These are phyloP conservation scores for Kazachstania viticola DNA, from an alignment of 805 yeast species.

Conservation along the genomic window DNA sequence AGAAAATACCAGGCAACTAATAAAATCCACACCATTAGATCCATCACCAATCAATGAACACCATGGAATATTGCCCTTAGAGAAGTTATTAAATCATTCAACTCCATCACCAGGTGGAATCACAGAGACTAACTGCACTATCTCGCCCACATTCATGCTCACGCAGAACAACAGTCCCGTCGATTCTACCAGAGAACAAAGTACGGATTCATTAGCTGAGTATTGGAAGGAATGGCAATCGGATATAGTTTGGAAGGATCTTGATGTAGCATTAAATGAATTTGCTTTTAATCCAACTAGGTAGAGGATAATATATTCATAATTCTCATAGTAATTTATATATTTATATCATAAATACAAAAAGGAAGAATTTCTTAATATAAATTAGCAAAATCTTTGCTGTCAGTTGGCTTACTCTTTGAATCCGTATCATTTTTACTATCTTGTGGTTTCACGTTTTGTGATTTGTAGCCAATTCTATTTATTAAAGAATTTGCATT, in stretches of 20 bases:
- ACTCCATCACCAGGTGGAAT: neutral
- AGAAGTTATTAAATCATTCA: slow-evolving; percentile 1
- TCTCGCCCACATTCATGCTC: too few relatives aligned
- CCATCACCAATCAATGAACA: slow-evolving; percentile 51
- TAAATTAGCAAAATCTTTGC: slow-evolving; percentile 1
- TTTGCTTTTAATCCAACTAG: slow-evolving; percentile 64
- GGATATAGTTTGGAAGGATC: slow-evolving; percentile 50
- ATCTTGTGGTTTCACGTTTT: too few relatives aligned
- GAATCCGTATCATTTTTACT: too few relatives aligned
- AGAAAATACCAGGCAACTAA: slow-evolving; percentile 58
- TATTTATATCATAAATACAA: neutral
- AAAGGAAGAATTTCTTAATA: slow-evolving; percentile 1
- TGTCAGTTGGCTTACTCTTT: too few relatives aligned
- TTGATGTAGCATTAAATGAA: slow-evolving; percentile 78
- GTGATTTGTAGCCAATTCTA: too few relatives aligned
- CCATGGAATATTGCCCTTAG: slow-evolving; percentile 1
- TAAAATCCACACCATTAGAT: slow-evolving; percentile 67
- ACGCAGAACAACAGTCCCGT: too few relatives aligned
- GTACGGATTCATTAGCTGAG: slow-evolving; percentile 18
- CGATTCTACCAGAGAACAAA: neutral
- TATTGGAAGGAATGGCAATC: slow-evolving; percentile 31
- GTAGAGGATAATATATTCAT: too few relatives aligned
- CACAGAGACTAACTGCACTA: too few relatives aligned
- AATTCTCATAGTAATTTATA: too few relatives aligned
- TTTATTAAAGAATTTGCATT: too few relatives aligned